phyloP scores from a whole-genome alignment of 2,329 filamentous ascomycete genomes.

The Ustulina deusta region DNA sequence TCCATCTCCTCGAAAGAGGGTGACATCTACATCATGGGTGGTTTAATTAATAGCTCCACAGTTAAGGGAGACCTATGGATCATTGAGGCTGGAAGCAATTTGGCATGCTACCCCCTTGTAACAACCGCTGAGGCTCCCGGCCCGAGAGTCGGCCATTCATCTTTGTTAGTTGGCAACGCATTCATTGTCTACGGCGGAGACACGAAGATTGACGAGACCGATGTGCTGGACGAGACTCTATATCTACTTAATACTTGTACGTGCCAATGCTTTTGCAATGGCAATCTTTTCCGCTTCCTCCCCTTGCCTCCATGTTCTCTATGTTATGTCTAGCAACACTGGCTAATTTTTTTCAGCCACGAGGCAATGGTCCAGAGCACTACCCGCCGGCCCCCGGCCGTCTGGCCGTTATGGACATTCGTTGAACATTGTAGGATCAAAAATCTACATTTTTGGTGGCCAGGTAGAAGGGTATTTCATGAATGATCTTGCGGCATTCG shows the following conservation, averaged over 20 bases:
- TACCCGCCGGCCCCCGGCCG: slow-evolving; percentile 86
- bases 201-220: slow-evolving; percentile 94
- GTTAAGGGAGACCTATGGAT: slow-evolving; percentile 99
- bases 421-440: slow-evolving; percentile 94
- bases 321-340: neutral
- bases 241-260: slow-evolving; percentile 97
- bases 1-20: slow-evolving; percentile 93
- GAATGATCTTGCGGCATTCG: slow-evolving; percentile 95
- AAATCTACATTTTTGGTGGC: slow-evolving; percentile 96
- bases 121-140: slow-evolving; percentile 95
- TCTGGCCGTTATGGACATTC: slow-evolving; percentile 96
- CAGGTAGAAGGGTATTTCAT: slow-evolving; percentile 98
- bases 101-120: slow-evolving; percentile 90
- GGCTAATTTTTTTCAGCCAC: slow-evolving; percentile 71
- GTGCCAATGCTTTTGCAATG: slow-evolving; percentile 51
- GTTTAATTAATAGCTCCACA: slow-evolving; percentile 91
- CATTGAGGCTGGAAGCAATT: slow-evolving; percentile 88
- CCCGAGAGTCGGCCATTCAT: slow-evolving; percentile 92
- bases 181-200: slow-evolving; percentile 99
- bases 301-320: slow-evolving; percentile 29
- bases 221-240: slow-evolving; percentile 92
- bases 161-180: slow-evolving; percentile 94
- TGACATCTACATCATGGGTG: slow-evolving; percentile 97
- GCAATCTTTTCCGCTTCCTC: slow-evolving; percentile 6
- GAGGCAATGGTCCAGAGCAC: slow-evolving; percentile 95